Evolutionary conservation across 176 grass and related monocot species (phyloP), one percentile per base, ranked within the genome.

Genomic region (Oryza glumipatula): DNA sequence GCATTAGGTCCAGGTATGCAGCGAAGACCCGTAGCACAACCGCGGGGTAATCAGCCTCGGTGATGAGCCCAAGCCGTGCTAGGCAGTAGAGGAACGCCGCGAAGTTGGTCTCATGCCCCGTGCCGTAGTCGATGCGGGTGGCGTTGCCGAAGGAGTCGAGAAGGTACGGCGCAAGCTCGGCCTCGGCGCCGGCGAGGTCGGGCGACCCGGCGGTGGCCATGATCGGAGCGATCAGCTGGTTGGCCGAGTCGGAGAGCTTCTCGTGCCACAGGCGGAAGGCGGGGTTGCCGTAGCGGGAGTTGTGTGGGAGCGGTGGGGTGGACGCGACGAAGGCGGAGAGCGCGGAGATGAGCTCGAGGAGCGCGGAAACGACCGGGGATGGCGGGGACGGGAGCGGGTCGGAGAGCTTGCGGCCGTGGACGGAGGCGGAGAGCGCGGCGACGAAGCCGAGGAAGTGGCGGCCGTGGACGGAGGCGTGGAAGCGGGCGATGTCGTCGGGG

Each of bases 21-120:
- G 82, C 39, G 24, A 98, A 95, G 36, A 98, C 82, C 14, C 89
- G 87, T 1, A 88, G 83, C 72, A 94, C 91, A 10, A 98, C 23
- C 14, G 82, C 89, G 0, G 91, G 85, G 85, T 87, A 95, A 32
- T 98, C 93, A 41, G 77, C 21, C 72, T 98, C 93, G 30, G 73
- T 81, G 85, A 98, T 81, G 58, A 95, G 80, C 24, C 91, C 85
- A n/a, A 98, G 89, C 7, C 87, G 87, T 1, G 95, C 93, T 22
- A 95, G 93, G 91, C 93, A 98, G 89, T 98, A 98, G 54, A 95
- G 93, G 82, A 98, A 95, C 69, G 89, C 89, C 1, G 93, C 91
- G 83, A 98, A 98, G 85, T 92, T 98, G 72, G 93, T 95, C 76
- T 95, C 93, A 35, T 95, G 89, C 33, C 91, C 96, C 16, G 91